Base-by-base conservation (phyloP, 225 moss, liverwort and hornwort genomes). In the Rhytidiadelphus loreus region DNA sequence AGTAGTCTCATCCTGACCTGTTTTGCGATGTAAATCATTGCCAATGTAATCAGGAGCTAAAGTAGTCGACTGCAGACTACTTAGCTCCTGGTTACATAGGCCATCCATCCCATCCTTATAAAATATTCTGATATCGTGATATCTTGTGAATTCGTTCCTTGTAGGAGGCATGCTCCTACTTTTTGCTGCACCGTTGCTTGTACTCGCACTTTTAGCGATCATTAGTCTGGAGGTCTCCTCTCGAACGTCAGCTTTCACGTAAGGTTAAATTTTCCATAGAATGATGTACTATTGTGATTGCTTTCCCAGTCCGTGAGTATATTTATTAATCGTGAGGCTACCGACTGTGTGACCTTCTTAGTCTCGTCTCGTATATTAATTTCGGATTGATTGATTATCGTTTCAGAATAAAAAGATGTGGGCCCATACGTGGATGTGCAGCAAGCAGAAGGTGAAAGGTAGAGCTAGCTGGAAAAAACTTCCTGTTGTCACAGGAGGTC, bases 151-250 rank as follows among this genome's bases (percentile, higher is more conserved):
- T 81, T 84, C 20, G 71, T 77, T 66, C 29, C 58, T 62, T 88
- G 46, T 79, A 94, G 94, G 93, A 87, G 93, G 92, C 68, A 82
- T 83, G 83, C 88, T 94, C 16, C 43, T 94, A 55, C 70, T 94
- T 82, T 93, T 92, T 82, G 90, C 93, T 69, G 86, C 89, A 58
- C 94, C 94, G 41, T 73, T 93, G 86, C 87, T 94, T 83, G 81
- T 90, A 63, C 91, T 94, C 44, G 86, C 90, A 56, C 88, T 92
- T 83, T 72, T 94, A 78, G 90, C 93, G 80, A 88, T 93, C 64
- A 87, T 92, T 76, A 88, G 58, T 66, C 85, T 94, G 85, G 94
- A 92, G 75, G 35, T 93, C 76, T 91, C 91, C 78, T 88, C 85
- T 57, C 87, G 86, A 87, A 90, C 53, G 56, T 76, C 89, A 71